A percentile compares a stretch with the other conserved stretches of the same genome.
phyloP scores from a whole-genome alignment of 2,329 filamentous ascomycete genomes.

The Neonectria punicea region DNA sequence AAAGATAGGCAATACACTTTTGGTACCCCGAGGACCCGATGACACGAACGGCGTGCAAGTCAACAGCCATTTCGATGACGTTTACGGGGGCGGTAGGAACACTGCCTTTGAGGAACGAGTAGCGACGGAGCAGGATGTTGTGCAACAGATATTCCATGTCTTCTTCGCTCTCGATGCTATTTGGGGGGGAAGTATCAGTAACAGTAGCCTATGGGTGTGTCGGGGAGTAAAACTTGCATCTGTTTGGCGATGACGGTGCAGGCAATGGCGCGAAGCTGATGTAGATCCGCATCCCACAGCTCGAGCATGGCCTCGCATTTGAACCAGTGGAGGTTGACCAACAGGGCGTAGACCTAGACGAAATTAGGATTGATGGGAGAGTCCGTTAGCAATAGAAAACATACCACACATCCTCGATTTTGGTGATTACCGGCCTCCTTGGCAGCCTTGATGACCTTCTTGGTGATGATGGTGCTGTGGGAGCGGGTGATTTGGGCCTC shows the following conservation, averaged over 20 bases:
- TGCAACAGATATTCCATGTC: slow-evolving; percentile 82
- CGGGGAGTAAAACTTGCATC: slow-evolving; percentile 55
- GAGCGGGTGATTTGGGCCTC: slow-evolving; percentile 78
- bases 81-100: slow-evolving; percentile 81
- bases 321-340: slow-evolving; percentile 80
- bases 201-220: background rate
- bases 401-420: slow-evolving; percentile 77
- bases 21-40: slow-evolving; percentile 96
- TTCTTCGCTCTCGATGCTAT: slow-evolving; percentile 85
- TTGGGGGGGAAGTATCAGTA: slow-evolving; percentile 4
- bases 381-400: slow-evolving; percentile 14
- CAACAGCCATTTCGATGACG: slow-evolving; percentile 92
- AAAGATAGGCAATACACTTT: slow-evolving; percentile 92
- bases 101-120: slow-evolving; percentile 80
- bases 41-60: slow-evolving; percentile 87
- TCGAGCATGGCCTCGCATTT: slow-evolving; percentile 80
- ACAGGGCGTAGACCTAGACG: slow-evolving; percentile 73
- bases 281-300: slow-evolving; percentile 91
- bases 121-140: slow-evolving; percentile 85
- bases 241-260: slow-evolving; percentile 93
- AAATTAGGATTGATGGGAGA: background rate
- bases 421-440: slow-evolving; percentile 82
- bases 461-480: slow-evolving; percentile 87
- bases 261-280: slow-evolving; percentile 80
- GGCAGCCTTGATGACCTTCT: slow-evolving; percentile 81